Conservation (phyloP, 148 eudicot species). For the Cornus controversa region DNA sequence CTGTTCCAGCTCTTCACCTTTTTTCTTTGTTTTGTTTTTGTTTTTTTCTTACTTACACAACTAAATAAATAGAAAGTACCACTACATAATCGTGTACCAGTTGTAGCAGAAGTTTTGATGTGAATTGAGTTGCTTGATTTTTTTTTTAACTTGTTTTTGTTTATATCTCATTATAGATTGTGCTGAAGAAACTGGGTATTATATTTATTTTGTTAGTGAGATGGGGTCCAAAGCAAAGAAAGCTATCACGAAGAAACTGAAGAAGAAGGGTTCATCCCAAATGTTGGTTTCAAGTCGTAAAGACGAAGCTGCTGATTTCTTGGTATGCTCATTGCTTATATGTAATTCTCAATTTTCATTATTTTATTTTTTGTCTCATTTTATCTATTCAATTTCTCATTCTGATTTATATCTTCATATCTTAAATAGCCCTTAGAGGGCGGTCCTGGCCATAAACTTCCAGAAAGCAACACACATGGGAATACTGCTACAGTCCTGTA, state of each 20-base stretch:
- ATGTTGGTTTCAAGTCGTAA: conserved; percentile 20
- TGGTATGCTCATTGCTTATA: conserved; percentile 35
- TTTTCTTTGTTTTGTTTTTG: too few relatives aligned
- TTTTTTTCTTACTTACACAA: too few relatives aligned
- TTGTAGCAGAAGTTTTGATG: too few relatives aligned
- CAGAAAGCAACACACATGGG: conserved; percentile 29
- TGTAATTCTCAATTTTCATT: background rate
- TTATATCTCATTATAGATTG: too few relatives aligned
- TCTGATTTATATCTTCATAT: background rate
- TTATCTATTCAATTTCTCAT: background rate
- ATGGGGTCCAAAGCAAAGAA: conserved; percentile 49
- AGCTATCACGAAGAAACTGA: conserved; percentile 41
- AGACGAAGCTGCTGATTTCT: conserved; percentile 49
- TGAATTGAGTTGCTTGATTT: too few relatives aligned
- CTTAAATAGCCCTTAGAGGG: conserved; percentile 71
- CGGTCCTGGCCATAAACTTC: conserved; percentile 55
- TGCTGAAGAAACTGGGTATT: too few relatives aligned
- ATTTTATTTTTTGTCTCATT: too few relatives aligned
- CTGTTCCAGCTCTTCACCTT: too few relatives aligned
- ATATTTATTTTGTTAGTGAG: conserved; percentile 13
- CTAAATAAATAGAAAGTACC: too few relatives aligned
- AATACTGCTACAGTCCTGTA: conserved; percentile 66
- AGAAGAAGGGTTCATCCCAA: conserved; percentile 35
- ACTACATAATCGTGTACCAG: too few relatives aligned
- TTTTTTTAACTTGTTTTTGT: too few relatives aligned